These are phyloP conservation scores for Nicotiana noctiflora DNA, from an alignment of 257 asterid species.

Conservation along the genomic window DNA sequence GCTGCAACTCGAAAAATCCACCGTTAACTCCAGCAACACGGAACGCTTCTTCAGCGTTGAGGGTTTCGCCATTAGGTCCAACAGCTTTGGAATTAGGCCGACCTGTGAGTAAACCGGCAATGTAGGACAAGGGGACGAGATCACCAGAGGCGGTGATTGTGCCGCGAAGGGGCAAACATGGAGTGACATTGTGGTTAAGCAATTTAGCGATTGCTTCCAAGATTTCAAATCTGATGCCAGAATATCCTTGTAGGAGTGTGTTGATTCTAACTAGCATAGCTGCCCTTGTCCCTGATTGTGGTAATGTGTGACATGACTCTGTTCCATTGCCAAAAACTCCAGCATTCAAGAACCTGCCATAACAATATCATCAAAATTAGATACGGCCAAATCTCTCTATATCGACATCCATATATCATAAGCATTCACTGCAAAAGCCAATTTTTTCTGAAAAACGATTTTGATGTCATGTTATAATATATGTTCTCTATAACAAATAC, in stretches of 20 bases:
- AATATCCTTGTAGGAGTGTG: conserved; percentile 51
- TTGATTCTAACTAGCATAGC: conserved; percentile 54
- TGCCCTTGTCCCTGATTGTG: conserved; percentile 46
- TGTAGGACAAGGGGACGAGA: conserved; percentile 47
- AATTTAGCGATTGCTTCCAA: conserved; percentile 44
- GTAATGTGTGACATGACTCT: conserved; percentile 35
- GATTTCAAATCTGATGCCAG: conserved; percentile 50
- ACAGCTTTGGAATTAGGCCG: conserved; percentile 42
- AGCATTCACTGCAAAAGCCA: too few species aligned
- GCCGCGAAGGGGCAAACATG: conserved; percentile 49
- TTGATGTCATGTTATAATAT: too few species aligned
- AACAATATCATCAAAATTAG: not conserved
- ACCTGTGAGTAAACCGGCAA: conserved; percentile 43
- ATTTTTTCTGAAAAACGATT: too few species aligned
- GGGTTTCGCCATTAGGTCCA: conserved; percentile 36
- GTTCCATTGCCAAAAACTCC: conserved; percentile 44
- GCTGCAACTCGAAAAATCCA: conserved; percentile 45
- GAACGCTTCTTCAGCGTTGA: conserved; percentile 38
- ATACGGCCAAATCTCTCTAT: not conserved
- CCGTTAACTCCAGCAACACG: conserved; percentile 25
- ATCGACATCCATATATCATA: too few species aligned
- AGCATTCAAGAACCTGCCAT: conserved; percentile 40
- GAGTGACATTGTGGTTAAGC: conserved; percentile 42
- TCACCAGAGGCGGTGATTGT: conserved; percentile 47
- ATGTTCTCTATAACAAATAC: too few species aligned